A percentile compares a stretch with the other conserved stretches of the same genome.
phyloP scores from a whole-genome alignment of 495 filamentous ascomycete species.

The Xylaria scruposa region DNA sequence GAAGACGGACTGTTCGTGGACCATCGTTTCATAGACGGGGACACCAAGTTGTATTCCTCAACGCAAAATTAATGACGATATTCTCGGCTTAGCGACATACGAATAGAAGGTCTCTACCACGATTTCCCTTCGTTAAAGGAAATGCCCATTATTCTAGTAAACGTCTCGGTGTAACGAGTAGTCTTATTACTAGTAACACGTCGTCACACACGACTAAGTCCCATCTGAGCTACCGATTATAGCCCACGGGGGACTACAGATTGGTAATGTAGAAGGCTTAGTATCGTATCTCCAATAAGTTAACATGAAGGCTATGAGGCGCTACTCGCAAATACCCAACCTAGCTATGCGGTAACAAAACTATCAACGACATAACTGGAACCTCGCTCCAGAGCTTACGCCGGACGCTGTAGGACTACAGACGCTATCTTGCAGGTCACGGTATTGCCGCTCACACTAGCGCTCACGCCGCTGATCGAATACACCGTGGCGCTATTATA shows the following conservation, averaged over 20 bases:
- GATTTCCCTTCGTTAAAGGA: too few relatives aligned
- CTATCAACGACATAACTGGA: not conserved
- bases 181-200: too few relatives aligned
- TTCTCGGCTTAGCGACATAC: too few relatives aligned
- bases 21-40: not conserved
- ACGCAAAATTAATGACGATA: too few relatives aligned
- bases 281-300: not conserved
- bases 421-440: constrained; percentile 46
- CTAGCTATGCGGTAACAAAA: not conserved
- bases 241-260: too few relatives aligned
- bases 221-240: too few relatives aligned
- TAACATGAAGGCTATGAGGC: not conserved
- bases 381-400: constrained; percentile 2
- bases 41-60: too few relatives aligned
- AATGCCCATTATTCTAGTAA: too few relatives aligned
- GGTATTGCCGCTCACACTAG: constrained; percentile 40
- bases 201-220: too few relatives aligned
- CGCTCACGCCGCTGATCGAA: constrained; percentile 39
- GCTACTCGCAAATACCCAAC: not conserved
- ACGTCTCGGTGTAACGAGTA: too few relatives aligned
- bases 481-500: constrained; percentile 46
- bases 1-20: not conserved
- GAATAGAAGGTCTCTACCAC: too few relatives aligned
- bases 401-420: constrained; percentile 39
- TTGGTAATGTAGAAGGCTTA: not conserved